Evolutionary conservation across 2,329 filamentous ascomycete genomes (phyloP), one percentile per base, ranked within the genome.

Genomic region (Colletotrichum sojae): DNA sequence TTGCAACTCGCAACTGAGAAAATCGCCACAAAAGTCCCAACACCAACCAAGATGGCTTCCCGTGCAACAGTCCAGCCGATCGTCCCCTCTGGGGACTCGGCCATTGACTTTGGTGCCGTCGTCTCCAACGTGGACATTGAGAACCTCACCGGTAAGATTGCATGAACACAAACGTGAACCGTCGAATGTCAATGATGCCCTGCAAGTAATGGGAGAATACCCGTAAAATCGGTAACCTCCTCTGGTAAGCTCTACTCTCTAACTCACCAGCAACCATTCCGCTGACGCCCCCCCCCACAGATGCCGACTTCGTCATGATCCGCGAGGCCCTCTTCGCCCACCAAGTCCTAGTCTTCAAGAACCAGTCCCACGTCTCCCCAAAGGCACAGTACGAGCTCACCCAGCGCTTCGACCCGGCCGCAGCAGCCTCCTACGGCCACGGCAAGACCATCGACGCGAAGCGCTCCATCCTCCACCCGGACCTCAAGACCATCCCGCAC

Each of bases 401-500:
- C 2, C 89, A 88, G 58, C 88, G 88, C 63, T 95, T 95, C 79
- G 93, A 95, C 74, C 92, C 92, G 0, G 75, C 83, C 3, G 87
- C 88, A 6, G 85, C 86, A 1, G 84, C 85, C 15, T 86, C 85
- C 15, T 95, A 95, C 78, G 92, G 92, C 16, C 92, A 94, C 76
- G 92, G 92, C 76, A 93, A 92, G 80, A 92, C 91, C 0, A 83
- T 93, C 55, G 91, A 94, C 73, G 82, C 82, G 27, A 86, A 86
- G 77, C 86, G 85, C 57, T 88, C 84, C 63, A 89, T 95, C 74
- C 85, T 95, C 18, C 92, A 94, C 76, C 92, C 92, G 0, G 93
- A 95, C 73, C 84, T 95, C 18, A 94, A 94, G 82, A 94, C 92
- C 0, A 89, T 95, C 49, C 92, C 92, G 0, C 90, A 93, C 73